Base-by-base conservation (phyloP, 441 rosid species). In the Populus hybrid region DNA sequence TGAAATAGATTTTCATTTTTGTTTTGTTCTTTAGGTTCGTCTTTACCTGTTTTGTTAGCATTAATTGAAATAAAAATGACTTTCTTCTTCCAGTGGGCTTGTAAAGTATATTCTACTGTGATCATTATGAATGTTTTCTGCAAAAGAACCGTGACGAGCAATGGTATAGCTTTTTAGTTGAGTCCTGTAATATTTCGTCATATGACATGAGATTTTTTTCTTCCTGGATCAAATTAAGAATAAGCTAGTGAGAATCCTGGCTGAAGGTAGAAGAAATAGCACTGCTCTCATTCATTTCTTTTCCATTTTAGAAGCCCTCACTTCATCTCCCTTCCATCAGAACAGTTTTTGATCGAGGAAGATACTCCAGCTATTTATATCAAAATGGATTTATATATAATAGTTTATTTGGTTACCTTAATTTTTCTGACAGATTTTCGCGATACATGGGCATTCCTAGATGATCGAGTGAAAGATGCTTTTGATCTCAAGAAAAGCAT, bases 401-500 rank as follows among this genome's bases (percentile, higher is more conserved):
- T 14, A 46, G 5, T 14, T 46, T 46, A 46, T 65, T 26, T 65
- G 69, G 69, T 10, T 24, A 26, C 57, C 57, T 46, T 46, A 46
- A 46, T 46, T 14, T 76, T 40, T 81, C 73, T 73, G 61, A 69
- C 83, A 95, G 98, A 86, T 67, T 89, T 92, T 77, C 82, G 86
- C 0, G 95, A 94, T 73, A 91, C 97, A 20, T 90, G 95, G 98
- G 82, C 79, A 40, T 94, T 95, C 88, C 82, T 95, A 89, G 90
- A 90, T 81, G 85, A 84, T 79, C 84, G 94, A 84, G 93, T 94
- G 70, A 92, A 86, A 85, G 98, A 95, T 86, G 95, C 97, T 28
- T 94, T 90, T 80, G 97, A 92, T 87, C 79, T 92, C 61, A 95
- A 89, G 88, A 95, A 95, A 77, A 82, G 91, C 26, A 75, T 95